These are phyloP conservation scores for Ogataea dorogensis DNA, from an alignment of 805 yeast species.

Conservation along the genomic window DNA sequence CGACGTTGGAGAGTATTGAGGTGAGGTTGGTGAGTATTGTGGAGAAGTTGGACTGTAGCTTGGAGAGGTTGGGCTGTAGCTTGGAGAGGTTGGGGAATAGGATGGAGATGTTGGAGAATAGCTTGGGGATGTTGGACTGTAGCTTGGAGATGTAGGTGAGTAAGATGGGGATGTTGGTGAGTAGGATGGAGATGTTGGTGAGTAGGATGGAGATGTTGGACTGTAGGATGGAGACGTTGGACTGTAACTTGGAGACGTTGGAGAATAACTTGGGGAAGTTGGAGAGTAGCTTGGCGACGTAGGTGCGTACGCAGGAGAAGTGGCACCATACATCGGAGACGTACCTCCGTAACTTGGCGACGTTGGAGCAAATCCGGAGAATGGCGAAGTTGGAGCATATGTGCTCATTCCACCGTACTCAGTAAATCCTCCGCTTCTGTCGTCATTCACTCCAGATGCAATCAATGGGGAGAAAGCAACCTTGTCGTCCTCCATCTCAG, in stretches of 20 bases:
- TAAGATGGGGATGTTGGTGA: constrained; percentile 70
- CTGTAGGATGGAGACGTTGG: constrained; percentile 76
- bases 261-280: constrained; percentile 54
- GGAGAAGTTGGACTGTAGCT: constrained; percentile 79
- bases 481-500: constrained; percentile 46
- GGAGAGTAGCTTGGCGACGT: constrained; percentile 76
- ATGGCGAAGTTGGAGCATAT: constrained; percentile 53
- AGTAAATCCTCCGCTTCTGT: constrained; percentile 78
- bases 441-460: constrained; percentile 79
- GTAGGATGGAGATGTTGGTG: constrained; percentile 75
- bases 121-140: constrained; percentile 76
- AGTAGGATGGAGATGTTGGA: constrained; percentile 58
- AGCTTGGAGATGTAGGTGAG: constrained; percentile 68
- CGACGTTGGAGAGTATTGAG: constrained; percentile 70
- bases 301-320: constrained; percentile 69
- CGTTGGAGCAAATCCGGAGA: constrained; percentile 50
- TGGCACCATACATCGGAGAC: constrained; percentile 68
- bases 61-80: constrained; percentile 68
- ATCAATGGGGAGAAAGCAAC: constrained; percentile 92
- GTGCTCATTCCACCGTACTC: constrained; percentile 70
- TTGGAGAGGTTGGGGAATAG: constrained; percentile 57
- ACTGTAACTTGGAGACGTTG: constrained; percentile 66
- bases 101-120: constrained; percentile 75
- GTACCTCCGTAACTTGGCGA: constrained; percentile 56
- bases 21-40: constrained; percentile 72